These are phyloP conservation scores for Sarocladium kiliense DNA, from an alignment of 2,329 filamentous ascomycete genomes.

Conservation along the genomic window DNA sequence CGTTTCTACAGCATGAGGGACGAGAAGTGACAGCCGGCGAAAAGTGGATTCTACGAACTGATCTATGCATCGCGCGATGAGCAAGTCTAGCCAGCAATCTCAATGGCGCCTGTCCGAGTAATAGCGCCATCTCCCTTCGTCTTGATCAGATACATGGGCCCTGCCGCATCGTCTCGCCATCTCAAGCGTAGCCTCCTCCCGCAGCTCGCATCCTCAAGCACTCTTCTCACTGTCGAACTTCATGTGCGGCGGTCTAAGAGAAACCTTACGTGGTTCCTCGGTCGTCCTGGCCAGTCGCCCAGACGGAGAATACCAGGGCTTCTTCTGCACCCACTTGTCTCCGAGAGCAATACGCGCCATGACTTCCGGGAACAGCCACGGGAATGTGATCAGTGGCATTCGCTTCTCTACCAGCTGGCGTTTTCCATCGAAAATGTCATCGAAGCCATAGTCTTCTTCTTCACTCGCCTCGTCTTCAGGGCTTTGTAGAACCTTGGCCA, in stretches of 20 bases:
- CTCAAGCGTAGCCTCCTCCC: background rate
- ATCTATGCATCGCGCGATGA: conserved; percentile 62
- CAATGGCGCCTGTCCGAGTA: background rate
- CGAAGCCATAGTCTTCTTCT: conserved; percentile 13
- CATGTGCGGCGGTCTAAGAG: background rate
- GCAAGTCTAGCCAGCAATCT: background rate
- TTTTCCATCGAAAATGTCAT: background rate
- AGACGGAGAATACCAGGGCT: conserved; percentile 10
- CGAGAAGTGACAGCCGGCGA: conserved; percentile 73
- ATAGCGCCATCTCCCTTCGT: background rate
- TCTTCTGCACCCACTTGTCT: conserved; percentile 17
- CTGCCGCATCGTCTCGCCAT: no score
- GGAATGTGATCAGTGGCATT: conserved; percentile 87
- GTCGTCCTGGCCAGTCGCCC: background rate
- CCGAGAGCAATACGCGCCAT: conserved; percentile 27
- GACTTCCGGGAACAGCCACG: conserved; percentile 79
- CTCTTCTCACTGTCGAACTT: background rate
- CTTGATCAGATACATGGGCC: no score
- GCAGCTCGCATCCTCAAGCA: background rate
- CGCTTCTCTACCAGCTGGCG: conserved; percentile 28
- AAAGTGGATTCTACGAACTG: conserved; percentile 87
- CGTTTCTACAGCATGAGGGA: conserved; percentile 63
- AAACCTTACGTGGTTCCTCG: background rate
- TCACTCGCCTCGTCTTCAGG: conserved; percentile 28
- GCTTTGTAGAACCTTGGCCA: conserved; percentile 47